Base-by-base conservation (phyloP, 78 protist species). In the Chrysochromulina parva region DNA sequence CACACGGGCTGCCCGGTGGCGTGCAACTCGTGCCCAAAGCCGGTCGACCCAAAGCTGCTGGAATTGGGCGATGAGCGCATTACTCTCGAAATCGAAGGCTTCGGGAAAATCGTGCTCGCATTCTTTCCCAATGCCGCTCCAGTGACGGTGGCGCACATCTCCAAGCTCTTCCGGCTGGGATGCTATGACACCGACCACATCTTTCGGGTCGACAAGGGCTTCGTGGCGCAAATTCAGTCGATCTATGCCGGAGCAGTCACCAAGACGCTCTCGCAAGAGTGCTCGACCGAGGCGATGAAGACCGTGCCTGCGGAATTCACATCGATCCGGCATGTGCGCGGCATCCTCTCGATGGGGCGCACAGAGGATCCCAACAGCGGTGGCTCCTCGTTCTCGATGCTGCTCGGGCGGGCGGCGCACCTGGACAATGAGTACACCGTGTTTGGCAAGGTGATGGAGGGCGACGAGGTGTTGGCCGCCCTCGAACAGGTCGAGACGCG, bases 261-360 rank as follows among this genome's bases (percentile, higher is more conserved):
- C 28, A 0, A 10, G 52, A 1, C n/a, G 73, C 62, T 87, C 52
- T 22, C 47, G 13, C 54, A 20, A 26, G 90, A 87, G 59, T 87
- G 59, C 90, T 1, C n/a, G 22, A 0, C 4, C 13, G 84, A 74
- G 58, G 55, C 84, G 24, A 57, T 9, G 26, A 74, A 74, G 84
- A 74, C 55, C 57, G 84, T 74, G 10, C 84, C 84, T 13, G 84
- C 26, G 24, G 84, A 74, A 57, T 74, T 74, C 84, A 74, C 84
- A 11, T 2, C 28, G 50, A 7, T 87, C 11, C 76, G 80, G 52
- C 90, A 87, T 53, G 76, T 53, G 53, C 58, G 76, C 14, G 90
- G 90, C 62, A 69, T 14, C 38, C 90, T 87, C 24, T 87, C 90
- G 59, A 87, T 87, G 90, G 90, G 90, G 4, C 76, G 90, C 6